Evolutionary conservation across 2,329 filamentous ascomycete species (phyloP), one percentile per base, ranked within the genome.

Genomic region (Botrytis fragariae): DNA sequence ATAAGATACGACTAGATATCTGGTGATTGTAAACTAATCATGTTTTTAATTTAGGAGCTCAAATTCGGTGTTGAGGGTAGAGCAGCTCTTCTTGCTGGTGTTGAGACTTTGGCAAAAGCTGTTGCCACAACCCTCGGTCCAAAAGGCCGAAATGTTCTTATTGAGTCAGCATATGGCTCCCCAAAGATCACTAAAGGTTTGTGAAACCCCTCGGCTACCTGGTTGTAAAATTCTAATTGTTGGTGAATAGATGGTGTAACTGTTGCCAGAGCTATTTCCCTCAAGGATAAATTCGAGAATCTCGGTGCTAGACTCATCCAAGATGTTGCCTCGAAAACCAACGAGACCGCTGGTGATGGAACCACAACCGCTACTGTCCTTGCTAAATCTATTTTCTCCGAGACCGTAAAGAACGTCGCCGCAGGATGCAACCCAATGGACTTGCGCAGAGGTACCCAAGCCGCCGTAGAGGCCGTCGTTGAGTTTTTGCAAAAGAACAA

Each of bases 371-470:
- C 96, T 77, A 99, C 96, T 77, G 96, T 98, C 79, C 93, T 99
- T 79, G 96, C 94, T 80, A 93, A 94, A 80, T 93, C 95, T 83
- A 99, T 99, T 86, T 99, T 99, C 90, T 97, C 96, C 84, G 96
- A 99, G 89, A 98, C 95, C 72, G 96, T 98, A 83, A 99, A 99
- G 92, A 99, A 99, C 84, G 96, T 99, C 77, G 96, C 96, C 78
- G 96, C 96, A 77, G 96, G 96, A 82, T 99, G 96, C 92, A 99
- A 99, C 88, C 96, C 96, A 78, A 98, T 99, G 96, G 96, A 99
- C 82, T 90, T 99, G 81, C 92, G 96, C 84, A 92, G 96, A 81
- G 96, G 96, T 84, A 98, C 96, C 81, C 96, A 99, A 88, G 93
- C 95, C 79, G 95, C 95, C 74, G 96, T 99, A 77, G 94, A 97